Base-by-base conservation (phyloP, 1,284 basidiomycete genomes). In the Austroboletus niveus region DNA sequence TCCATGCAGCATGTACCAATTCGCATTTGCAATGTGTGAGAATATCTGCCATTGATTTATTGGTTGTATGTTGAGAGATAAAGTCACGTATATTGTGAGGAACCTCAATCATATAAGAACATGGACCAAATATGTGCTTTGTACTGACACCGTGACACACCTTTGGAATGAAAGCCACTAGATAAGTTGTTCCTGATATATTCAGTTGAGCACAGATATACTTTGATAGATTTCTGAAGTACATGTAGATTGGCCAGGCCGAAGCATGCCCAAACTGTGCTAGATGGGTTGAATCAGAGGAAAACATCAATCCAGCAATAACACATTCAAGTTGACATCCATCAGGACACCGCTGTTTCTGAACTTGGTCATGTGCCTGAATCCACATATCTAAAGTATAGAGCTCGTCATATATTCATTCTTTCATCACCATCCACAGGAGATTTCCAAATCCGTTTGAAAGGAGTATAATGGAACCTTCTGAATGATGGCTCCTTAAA, bases 191-290 rank as follows among this genome's bases (percentile, higher is more conserved):
- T 12, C 32, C 32, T 34, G 32, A n/a, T n/a, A n/a, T n/a, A 34
- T 8, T 34, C 32, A 12, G 32, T 8, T 8, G 8, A 34, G 32
- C 32, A 34, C 32, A 12, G 12, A 34, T 34, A 12, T 34, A 34
- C 32, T 34, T 34, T 34, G 32, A 34, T 12, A 8, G 32, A 34
- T 34, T n/a, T n/a, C n/a, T n/a, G n/a, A n/a, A n/a, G n/a, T n/a
- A n/a, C n/a, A n/a, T n/a, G n/a, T n/a, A n/a, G 32, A 71, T 39
- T 1, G 71, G 73, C 73, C 72, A 75, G 0, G 71, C 52, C 2
- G 58, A 56, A 1, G 64, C 61, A 7, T 59, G 54, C 0, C 74
- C 69, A 49, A 74, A 75, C 12, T 59, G 57, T 0, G 69, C 61
- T 0, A 75, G 58, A 9, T 69, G 68, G 1, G 73, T 75, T 0